Evolutionary conservation across 306 rosid species (phyloP).

Genomic region (Fragaria vesca): DNA sequence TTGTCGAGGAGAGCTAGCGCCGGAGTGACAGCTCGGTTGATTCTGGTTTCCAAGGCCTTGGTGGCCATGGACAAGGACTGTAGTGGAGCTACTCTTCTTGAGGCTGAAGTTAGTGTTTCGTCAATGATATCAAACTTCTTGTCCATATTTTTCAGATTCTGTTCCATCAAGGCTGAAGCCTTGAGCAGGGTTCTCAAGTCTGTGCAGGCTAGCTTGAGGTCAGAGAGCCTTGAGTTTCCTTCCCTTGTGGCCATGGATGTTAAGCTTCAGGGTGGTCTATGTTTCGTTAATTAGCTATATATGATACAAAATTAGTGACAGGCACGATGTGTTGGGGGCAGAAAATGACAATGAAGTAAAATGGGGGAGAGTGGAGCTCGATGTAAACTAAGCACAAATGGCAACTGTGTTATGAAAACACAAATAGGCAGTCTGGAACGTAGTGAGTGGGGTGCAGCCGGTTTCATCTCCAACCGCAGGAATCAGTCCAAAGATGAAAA

Average conservation of each 20-base stretch:
- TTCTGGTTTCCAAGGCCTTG: slow-evolving; percentile 74
- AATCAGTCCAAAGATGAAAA: slow-evolving; percentile 15
- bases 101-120: slow-evolving; percentile 41
- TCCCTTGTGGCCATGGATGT: slow-evolving; percentile 39
- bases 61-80: slow-evolving; percentile 77
- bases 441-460: slow-evolving; percentile 36
- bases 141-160: slow-evolving; percentile 47
- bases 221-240: slow-evolving; percentile 28
- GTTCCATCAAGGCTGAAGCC: slow-evolving; percentile 42
- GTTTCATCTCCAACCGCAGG: slow-evolving; percentile 16
- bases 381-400: slow-evolving; percentile 67
- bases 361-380: slow-evolving; percentile 29
- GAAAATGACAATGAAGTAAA: slow-evolving; percentile 35
- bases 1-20: slow-evolving; percentile 56
- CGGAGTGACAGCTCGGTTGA: slow-evolving; percentile 69
- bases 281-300: not conserved
- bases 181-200: slow-evolving; percentile 48
- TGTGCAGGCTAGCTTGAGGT: slow-evolving; percentile 54
- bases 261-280: not conserved
- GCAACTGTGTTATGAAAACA: slow-evolving; percentile 35
- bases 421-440: slow-evolving; percentile 31
- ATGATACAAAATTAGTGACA: slow-evolving; percentile 6
- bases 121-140: slow-evolving; percentile 44
- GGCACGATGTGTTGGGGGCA: slow-evolving; percentile 20
- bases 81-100: slow-evolving; percentile 59